Base-by-base conservation (phyloP, 345 rosid species). In the Syzygium aromaticum region DNA sequence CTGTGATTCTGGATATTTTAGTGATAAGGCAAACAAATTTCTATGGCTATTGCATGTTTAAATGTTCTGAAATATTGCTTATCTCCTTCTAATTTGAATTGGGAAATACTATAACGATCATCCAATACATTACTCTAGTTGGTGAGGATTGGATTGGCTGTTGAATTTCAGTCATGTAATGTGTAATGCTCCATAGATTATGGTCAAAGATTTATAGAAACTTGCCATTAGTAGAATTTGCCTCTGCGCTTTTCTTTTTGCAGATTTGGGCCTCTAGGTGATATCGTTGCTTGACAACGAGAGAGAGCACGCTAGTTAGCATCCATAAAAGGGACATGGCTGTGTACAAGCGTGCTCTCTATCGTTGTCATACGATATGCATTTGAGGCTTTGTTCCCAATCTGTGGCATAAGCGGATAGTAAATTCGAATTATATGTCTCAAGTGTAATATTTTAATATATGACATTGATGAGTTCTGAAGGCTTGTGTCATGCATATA, bases 271-370 rank as follows among this genome's bases (percentile, higher is more conserved):
- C 80, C 80, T 67, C 80, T 67, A 33, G n/a, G 27, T 38, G 63
- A 52, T 53, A 86, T 84, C 8, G 17, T 88, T 77, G 73, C 15
- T 40, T 93, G 94, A 93, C 93, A 88, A 90, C 54, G 93, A 93
- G 93, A 93, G 94, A 93, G 94, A 93, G 94, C 93, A 93, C 93
- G 87, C 93, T 82, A 12, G 93, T 93, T 23, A 17, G 82, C 91
- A 87, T 85, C 87, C 88, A 80, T 88, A 90, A 40, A 51, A 54
- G 78, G 64, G 64, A n/a, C 89, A 88, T 91, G 92, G 87, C 85
- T 91, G 90, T 85, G 61, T 63, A 88, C 93, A 33, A 84, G 93
- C 84, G 90, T 92, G 94, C 93, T 93, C 86, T 84, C 84, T 90
- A 1, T 88, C 90, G 83, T 90, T 89, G 93, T 92, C 93, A 91